Base-by-base conservation (phyloP, 2,329 filamentous ascomycete genomes). In the Phaeoacremonium minimum region DNA sequence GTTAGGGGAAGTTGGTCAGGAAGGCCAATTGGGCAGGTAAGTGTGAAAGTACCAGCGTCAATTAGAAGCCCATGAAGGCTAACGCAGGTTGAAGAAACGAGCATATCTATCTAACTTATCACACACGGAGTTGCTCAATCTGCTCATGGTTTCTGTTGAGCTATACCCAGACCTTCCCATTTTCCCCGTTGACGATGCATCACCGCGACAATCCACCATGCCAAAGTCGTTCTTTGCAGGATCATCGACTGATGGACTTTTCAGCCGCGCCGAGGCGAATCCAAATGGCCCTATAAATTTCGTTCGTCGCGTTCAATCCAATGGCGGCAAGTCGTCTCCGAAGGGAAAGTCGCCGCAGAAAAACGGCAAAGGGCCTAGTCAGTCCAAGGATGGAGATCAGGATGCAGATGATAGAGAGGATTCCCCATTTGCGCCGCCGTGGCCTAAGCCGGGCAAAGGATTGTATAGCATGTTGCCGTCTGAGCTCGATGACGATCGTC, bases 91-190 rank as follows among this genome's bases (percentile, higher is more conserved):
- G 30, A 44, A 28, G 69, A 81, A 77, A 66, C 73, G 73, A 28
- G 63, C 68, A 19, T 87, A 86, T 52, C 67, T 89, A 36, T 70
- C 71, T 1, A 69, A 69, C 11, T 67, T 87, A 18, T 64, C 83
- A 3, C 75, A 78, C 45, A 59, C 69, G 8, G 68, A 80, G 28
- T 67, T 90, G 2, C 74, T 87, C 32, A 73, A 75, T 36, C 68
- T 88, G 18, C 64, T 88, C 22, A 66, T 86, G 40, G 72, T 75
- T 43, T 70, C 79, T 40, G 76, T 75, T 18, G 71, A 73, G 32
- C 57, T 76, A 3, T 70, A 85, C 42, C 81, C 84, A 4, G 72
- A 80, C 36, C 63, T 89, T 6, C 76, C 82, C 5, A 65, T 89
- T 35, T 88, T 86, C 49, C 72, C 69, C n/a, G 14, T 31, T 18